Conservation (phyloP, 371 early-diverging fungal species). For the Funneliformis caledonium region DNA sequence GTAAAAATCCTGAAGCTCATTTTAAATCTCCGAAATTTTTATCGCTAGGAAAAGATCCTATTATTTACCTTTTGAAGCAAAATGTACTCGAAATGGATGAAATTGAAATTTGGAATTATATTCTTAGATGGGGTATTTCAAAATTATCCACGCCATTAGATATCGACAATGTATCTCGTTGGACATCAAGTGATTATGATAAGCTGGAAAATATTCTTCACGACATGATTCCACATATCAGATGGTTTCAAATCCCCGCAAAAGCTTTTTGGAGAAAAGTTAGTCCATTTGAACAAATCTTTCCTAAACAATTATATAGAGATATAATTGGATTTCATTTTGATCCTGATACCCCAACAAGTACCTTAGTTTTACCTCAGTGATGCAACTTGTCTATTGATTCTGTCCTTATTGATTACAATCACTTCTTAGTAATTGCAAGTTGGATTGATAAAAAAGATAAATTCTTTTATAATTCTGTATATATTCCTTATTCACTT, state of each 20-base stretch:
- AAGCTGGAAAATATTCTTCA: conserved; percentile 9
- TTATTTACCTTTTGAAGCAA: not conserved
- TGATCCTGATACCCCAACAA: not conserved
- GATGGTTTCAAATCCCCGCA: conserved; percentile 33
- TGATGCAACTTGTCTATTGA: not conserved
- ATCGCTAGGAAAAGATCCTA: not conserved
- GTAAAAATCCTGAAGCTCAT: not conserved
- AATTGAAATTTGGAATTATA: conserved; percentile 19
- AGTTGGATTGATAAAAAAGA: conserved; percentile 26
- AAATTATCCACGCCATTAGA: not conserved
- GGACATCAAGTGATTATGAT: conserved; percentile 16
- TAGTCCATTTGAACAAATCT: conserved; percentile 31
- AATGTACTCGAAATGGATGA: conserved; percentile 13
- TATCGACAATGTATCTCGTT: conserved; percentile 7
- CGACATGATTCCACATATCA: conserved; percentile 9
- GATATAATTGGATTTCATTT: conserved; percentile 10
- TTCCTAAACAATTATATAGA: not conserved
- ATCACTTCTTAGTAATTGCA: conserved; percentile 15
- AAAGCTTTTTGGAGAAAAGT: conserved; percentile 4
- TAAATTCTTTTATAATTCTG: too few species aligned
- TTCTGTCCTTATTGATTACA: conserved; percentile 19
- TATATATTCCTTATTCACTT: not conserved
- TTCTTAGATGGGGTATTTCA: conserved; percentile 20
- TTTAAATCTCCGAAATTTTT: conserved; percentile 16
- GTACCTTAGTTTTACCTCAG: conserved; percentile 4